Evolutionary conservation across 257 asterid species (phyloP).

Genomic region (Solanum tarapatanum): DNA sequence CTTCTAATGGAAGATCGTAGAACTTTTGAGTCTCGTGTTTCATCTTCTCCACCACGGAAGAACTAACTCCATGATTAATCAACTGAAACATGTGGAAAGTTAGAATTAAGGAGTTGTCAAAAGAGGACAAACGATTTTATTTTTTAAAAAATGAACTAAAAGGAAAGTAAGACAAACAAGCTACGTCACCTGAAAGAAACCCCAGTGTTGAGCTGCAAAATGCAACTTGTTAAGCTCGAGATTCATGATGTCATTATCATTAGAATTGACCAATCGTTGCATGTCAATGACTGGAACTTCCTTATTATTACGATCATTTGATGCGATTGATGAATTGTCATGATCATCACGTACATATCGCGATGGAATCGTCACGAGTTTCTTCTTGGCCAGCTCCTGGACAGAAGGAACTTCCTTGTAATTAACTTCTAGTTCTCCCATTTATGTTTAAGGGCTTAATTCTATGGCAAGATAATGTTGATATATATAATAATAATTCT

Average conservation of each 20-base stretch:
- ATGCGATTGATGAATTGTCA: constrained; percentile 2
- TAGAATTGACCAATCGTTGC: constrained; percentile 9
- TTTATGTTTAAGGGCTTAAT: too few relatives aligned
- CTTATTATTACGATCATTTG: background rate
- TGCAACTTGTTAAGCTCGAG: constrained; percentile 41
- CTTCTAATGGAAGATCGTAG: background rate
- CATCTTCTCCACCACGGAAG: background rate
- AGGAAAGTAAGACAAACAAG: too few relatives aligned
- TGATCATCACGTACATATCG: constrained; percentile 33
- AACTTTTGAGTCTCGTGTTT: background rate
- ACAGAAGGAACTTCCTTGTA: constrained; percentile 43
- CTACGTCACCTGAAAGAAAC: too few relatives aligned
- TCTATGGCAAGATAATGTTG: too few relatives aligned
- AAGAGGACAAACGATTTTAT: too few relatives aligned
- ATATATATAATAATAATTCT: too few relatives aligned
- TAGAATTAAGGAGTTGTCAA: too few relatives aligned
- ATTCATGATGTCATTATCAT: background rate
- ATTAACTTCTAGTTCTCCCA: constrained; percentile 9
- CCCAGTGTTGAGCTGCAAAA: constrained; percentile 11
- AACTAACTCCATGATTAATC: background rate
- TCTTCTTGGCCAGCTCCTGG: constrained; percentile 41
- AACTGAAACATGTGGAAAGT: background rate
- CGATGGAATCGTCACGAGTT: background rate
- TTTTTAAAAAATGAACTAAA: too few relatives aligned
- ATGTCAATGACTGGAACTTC: constrained; percentile 37